phyloP scores from a whole-genome alignment of 768 basidiomycete species.

The Podaxis mareebaensis region DNA sequence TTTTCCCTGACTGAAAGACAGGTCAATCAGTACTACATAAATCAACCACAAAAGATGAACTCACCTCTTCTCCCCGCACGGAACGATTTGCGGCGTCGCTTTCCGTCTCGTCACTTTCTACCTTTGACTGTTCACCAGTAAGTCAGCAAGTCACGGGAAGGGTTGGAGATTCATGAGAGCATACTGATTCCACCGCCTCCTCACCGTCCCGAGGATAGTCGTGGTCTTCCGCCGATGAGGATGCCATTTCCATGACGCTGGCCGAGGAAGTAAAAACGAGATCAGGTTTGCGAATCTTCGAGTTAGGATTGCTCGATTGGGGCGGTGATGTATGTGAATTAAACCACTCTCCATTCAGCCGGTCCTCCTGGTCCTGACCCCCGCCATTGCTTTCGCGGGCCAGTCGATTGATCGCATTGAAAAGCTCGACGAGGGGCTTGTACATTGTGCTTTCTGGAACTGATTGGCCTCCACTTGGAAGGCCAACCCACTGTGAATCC shows the following conservation, averaged over 20 bases:
- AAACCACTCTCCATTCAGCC: no score
- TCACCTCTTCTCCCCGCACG: neutral
- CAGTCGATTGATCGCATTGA: no score
- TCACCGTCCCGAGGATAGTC: neutral
- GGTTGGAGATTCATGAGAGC: neutral
- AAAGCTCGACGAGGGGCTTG: no score
- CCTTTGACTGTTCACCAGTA: neutral
- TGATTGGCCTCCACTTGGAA: no score
- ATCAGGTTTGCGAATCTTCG: no score
- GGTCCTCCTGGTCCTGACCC: neutral
- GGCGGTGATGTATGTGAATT: no score
- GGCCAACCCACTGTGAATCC: no score
- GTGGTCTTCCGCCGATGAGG: neutral
- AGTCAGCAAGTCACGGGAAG: neutral
- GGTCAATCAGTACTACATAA: neutral
- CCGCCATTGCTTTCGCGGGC: no score
- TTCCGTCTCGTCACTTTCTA: neutral
- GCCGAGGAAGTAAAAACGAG: no score
- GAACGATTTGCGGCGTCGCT: neutral
- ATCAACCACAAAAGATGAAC: neutral
- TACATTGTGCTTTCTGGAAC: no score
- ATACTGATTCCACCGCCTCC: neutral
- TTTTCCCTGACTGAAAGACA: neutral
- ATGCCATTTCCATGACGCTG: neutral
- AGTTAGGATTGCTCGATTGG: no score